Conservation (phyloP, 805 yeast genomes). For the Ogataea methanolica region DNA sequence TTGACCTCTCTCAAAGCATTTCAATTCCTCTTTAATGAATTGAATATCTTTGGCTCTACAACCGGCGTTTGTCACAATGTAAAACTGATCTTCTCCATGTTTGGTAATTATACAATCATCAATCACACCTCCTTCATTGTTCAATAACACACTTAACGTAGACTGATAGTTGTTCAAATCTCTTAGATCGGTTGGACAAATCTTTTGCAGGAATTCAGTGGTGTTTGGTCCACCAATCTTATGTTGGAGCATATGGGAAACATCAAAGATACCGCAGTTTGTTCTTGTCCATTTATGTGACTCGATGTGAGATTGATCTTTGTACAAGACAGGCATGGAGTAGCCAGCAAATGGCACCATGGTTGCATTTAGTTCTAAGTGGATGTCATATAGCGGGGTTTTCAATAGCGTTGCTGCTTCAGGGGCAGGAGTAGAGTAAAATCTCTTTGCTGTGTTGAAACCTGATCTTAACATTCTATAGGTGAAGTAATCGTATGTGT, state of each 20-base stretch:
- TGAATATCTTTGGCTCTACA: slow-evolving; percentile 76
- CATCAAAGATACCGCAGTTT: slow-evolving; percentile 90
- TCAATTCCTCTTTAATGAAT: slow-evolving; percentile 54
- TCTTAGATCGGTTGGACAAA: slow-evolving; percentile 86
- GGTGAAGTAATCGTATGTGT: too few relatives aligned
- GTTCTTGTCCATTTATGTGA: slow-evolving; percentile 93
- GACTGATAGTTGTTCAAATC: slow-evolving; percentile 52
- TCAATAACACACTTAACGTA: slow-evolving; percentile 72
- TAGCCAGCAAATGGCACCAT: slow-evolving; percentile 98
- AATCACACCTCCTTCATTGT: slow-evolving; percentile 74
- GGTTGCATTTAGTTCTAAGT: slow-evolving; percentile 73
- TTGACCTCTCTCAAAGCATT: slow-evolving; percentile 26
- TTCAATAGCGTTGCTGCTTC: slow-evolving; percentile 30
- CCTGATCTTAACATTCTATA: slow-evolving; percentile 1
- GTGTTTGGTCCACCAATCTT: slow-evolving; percentile 66
- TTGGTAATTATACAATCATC: slow-evolving; percentile 92
- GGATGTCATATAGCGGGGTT: slow-evolving; percentile 83
- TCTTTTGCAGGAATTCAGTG: slow-evolving; percentile 60
- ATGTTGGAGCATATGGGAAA: slow-evolving; percentile 97
- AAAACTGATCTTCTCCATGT: slow-evolving; percentile 65
- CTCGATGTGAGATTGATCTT: slow-evolving; percentile 81
- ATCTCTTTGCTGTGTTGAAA: slow-evolving; percentile 16
- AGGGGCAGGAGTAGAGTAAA: slow-evolving; percentile 23
- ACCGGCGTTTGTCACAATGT: slow-evolving; percentile 95
- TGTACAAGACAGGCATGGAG: slow-evolving; percentile 88